Evolutionary conservation across 2,329 filamentous ascomycete species (phyloP), one percentile per base, ranked within the genome.

Genomic region (Colletotrichum graminicola): DNA sequence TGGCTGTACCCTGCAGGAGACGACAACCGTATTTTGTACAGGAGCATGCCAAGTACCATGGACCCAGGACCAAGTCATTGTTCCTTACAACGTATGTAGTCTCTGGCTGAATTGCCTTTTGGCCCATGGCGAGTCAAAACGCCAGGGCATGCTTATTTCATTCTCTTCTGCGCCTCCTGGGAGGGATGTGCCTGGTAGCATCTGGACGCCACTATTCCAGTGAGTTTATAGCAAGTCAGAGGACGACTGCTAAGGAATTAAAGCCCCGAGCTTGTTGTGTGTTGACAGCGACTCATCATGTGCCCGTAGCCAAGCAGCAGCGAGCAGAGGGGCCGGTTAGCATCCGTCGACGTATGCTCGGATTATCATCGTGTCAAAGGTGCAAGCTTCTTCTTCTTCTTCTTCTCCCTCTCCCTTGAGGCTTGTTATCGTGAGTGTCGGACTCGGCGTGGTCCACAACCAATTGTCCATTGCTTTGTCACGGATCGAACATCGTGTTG

Each of bases 241-340:
- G 60, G 60, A 55, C 43, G 60, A 56, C 51, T 26, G 57, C 60
- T 34, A 57, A 65, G 4, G 49, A 67, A 76, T 72, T 72, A 67
- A 76, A 74, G 76, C 75, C 78, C 75, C 76, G 74, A 80, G 76
- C 80, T 80, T 80, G 76, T 80, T 80, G 75, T 77, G 73, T 73
- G 62, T 72, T 76, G 74, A 77, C 79, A 78, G 80, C 78, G 77
- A 78, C 81, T 82, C 82, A 51, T 80, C 79, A 49, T 80, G 79
- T 80, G 81, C 75, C 74, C 78, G 76, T n/a, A n/a, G n/a, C n/a
- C n/a, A n/a, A n/a, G n/a, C n/a, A n/a, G n/a, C n/a, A n/a, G n/a
- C n/a, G 66, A 66, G 67, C 51, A 62, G 56, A 62, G n/a, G 63
- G 63, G 57, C 63, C 64, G 52, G 41, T 52, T 66, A 34, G 62